Percentiles rank a stretch among this genome's conserved stretches.
phyloP scores from a whole-genome alignment of 805 yeast species.

The Peterozyma toletana region DNA sequence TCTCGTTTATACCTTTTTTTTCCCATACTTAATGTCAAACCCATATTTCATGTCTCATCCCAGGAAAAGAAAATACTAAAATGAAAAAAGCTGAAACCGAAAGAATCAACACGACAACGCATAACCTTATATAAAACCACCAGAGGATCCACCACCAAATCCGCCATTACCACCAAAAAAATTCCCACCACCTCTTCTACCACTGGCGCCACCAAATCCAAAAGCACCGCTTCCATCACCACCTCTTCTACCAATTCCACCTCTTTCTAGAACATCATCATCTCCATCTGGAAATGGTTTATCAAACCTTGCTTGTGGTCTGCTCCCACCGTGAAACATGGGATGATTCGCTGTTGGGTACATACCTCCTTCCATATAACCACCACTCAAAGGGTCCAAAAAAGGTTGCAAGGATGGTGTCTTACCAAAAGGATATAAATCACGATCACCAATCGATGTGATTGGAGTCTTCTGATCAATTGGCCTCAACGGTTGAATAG shows the following conservation, averaged over 20 bases:
- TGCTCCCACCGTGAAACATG: conserved; percentile 23
- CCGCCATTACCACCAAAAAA: conserved; percentile 8
- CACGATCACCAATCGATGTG: conserved; percentile 37
- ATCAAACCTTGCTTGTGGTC: conserved; percentile 43
- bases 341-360: conserved; percentile 46
- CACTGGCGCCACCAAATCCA: background rate
- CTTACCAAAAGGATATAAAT: conserved; percentile 40
- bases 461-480: too few species aligned
- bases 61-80: too few species aligned
- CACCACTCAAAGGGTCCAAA: conserved; percentile 29
- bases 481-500: background rate
- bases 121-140: background rate
- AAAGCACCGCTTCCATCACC: background rate
- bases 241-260: conserved; percentile 6
- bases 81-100: too few species aligned
- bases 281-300: conserved; percentile 41
- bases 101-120: too few species aligned
- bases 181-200: conserved; percentile 2
- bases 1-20: too few species aligned
- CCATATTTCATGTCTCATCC: too few species aligned
- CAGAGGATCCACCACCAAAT: conserved; percentile 10
- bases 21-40: too few species aligned
- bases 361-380: conserved; percentile 40
- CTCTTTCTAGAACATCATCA: conserved; percentile 27
- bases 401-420: conserved; percentile 36